phyloP scores from a whole-genome alignment of 2,329 filamentous ascomycete species.

The Teratosphaeria gauchensis region DNA sequence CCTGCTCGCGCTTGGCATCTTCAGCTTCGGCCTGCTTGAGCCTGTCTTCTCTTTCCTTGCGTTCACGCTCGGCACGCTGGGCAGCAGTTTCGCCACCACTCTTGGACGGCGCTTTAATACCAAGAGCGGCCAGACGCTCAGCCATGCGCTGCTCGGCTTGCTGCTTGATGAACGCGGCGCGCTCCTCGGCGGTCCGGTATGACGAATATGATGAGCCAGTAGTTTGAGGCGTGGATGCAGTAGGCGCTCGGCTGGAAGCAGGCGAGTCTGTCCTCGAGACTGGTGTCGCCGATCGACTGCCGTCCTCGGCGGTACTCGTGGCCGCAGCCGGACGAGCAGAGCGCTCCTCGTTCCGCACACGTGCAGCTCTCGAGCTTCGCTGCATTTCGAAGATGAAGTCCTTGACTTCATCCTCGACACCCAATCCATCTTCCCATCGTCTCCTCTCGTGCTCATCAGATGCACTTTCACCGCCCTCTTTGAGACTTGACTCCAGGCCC shows the following conservation, averaged over 20 bases:
- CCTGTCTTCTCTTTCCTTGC: slow-evolving; percentile 76
- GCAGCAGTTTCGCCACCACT: slow-evolving; percentile 62
- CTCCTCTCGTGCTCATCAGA: slow-evolving; percentile 81
- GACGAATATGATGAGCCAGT: slow-evolving; percentile 52
- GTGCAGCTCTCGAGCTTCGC: slow-evolving; percentile 68
- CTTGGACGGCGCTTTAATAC: slow-evolving; percentile 75
- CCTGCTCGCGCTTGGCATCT: slow-evolving; percentile 76
- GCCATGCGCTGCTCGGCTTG: slow-evolving; percentile 96
- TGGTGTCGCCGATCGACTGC: slow-evolving; percentile 20
- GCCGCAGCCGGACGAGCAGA: slow-evolving; percentile 9
- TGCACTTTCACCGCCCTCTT: slow-evolving; percentile 65
- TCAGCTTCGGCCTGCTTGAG: slow-evolving; percentile 87
- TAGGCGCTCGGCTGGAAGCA: slow-evolving; percentile 14
- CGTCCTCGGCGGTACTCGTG: slow-evolving; percentile 10
- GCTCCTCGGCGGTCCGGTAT: slow-evolving; percentile 85
- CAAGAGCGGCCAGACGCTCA: slow-evolving; percentile 84
- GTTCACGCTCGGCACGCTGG: slow-evolving; percentile 82
- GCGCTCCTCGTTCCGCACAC: slow-evolving; percentile 53
- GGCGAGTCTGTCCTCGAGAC: slow-evolving; percentile 22
- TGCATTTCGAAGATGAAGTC: slow-evolving; percentile 98
- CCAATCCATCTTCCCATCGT: slow-evolving; percentile 90
- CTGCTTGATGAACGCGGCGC: slow-evolving; percentile 92
- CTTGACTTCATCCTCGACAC: slow-evolving; percentile 91
- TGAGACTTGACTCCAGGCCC: slow-evolving; percentile 77
- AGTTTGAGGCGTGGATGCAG: slow-evolving; percentile 35